Conservation (phyloP, 305 asterid genomes). For the Fraxinus greggii region DNA sequence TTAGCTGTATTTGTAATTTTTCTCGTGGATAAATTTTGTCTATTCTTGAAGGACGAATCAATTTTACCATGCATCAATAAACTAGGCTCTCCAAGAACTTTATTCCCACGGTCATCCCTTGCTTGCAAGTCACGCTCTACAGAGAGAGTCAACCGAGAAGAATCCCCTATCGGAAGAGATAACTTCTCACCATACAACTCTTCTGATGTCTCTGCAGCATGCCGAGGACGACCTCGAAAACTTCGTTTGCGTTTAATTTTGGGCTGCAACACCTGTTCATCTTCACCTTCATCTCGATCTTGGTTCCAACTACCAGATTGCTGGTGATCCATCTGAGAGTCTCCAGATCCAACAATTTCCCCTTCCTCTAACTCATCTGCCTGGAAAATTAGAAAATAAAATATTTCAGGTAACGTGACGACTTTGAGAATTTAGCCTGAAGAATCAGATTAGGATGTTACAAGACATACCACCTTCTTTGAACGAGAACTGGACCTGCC, state of each 20-base stretch:
- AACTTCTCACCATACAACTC: slow-evolving; percentile 61
- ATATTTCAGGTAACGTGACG: slow-evolving; percentile 5
- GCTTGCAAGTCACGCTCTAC: slow-evolving; percentile 59
- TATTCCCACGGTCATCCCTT: slow-evolving; percentile 56
- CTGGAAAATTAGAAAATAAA: slow-evolving; percentile 41
- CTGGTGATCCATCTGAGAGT: slow-evolving; percentile 84
- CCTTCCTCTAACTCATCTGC: slow-evolving; percentile 91
- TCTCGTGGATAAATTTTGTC: slow-evolving; percentile 52
- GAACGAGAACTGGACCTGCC: slow-evolving; percentile 81
- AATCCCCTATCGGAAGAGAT: slow-evolving; percentile 56
- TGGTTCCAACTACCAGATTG: slow-evolving; percentile 98
- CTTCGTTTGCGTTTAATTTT: slow-evolving; percentile 90
- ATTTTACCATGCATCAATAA: slow-evolving; percentile 44
- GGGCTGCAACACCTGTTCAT: slow-evolving; percentile 96
- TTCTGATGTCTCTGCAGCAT: slow-evolving; percentile 53
- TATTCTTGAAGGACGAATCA: slow-evolving; percentile 60
- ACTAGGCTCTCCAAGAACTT: slow-evolving; percentile 53
- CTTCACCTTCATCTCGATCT: slow-evolving; percentile 97
- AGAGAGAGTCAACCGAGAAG: slow-evolving; percentile 61
- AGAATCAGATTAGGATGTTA: slow-evolving; percentile 19
- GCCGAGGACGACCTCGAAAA: slow-evolving; percentile 82
- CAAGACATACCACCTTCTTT: slow-evolving; percentile 60
- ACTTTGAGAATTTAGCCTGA: slow-evolving; percentile 7
- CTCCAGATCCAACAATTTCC: slow-evolving; percentile 90
- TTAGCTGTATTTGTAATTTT: slow-evolving; percentile 44